Base-by-base conservation (phyloP, 2,329 filamentous ascomycete genomes). In the Colletotrichum melonis region DNA sequence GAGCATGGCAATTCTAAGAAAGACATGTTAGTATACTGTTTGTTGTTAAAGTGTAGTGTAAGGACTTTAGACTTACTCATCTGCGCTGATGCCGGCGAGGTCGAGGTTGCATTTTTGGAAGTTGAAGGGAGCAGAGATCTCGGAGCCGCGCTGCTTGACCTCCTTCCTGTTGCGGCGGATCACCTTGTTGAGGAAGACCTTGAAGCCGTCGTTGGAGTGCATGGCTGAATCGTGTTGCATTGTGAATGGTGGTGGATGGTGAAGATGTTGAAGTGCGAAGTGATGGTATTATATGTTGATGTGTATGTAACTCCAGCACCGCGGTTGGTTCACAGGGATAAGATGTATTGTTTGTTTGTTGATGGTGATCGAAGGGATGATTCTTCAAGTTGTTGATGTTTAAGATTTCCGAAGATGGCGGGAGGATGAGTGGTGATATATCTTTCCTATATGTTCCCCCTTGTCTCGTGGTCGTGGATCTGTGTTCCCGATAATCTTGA, bases 41-140 rank as follows among this genome's bases (percentile, higher is more conserved):
- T 6, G 28, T 54, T 30, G 57, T 35, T 35, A 26, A 7, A 19
- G 24, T 42, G 24, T 57, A 35, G 16, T 56, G n/a, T 35, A 35
- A 63, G 55, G 54, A 52, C 3, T 46, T 6, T 46, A 22, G 16
- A 83, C 89, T 80, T 85, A 91, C 89, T 92, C 89, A 76, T 91
- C 88, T 75, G 89, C 85, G 58, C 87, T 88, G 55, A 91, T 83
- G 52, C 89, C 90, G 2, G 88, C 88, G 16, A 91, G 81, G 56
- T 81, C 81, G 54, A 87, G 82, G n/a, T 84, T 81, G 77, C 90
- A 88, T 71, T 86, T 86, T 78, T 88, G 87, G 77, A 91, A 88
- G 79, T 91, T 85, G 80, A 89, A 92, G 0, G 90, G 90, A 11
- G 86, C 86, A 63, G 89, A 91, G 79, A 89, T 89, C 65, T 87